Evolutionary conservation across 148 eudicot genomes (phyloP).

Genomic region (Camellia lanceoleosa): DNA sequence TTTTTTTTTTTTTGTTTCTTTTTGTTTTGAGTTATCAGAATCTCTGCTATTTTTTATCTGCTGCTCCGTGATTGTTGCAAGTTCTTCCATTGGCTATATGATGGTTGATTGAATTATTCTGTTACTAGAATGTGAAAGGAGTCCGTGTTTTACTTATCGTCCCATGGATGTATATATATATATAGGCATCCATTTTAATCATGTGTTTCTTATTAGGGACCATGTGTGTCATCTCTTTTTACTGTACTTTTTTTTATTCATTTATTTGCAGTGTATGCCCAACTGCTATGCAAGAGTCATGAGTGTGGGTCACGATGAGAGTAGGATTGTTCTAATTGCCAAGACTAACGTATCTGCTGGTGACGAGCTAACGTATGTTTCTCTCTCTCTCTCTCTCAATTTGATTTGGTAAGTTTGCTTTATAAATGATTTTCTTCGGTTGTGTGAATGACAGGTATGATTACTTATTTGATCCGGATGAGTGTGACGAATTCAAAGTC

Average conservation of each 20-base stretch:
- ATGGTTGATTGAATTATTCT: no score
- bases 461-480: constrained; percentile 96
- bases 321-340: constrained; percentile 80
- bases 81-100: no score
- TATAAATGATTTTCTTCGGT: neutral
- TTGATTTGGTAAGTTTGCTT: neutral
- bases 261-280: constrained; percentile 57
- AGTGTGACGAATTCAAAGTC: constrained; percentile 85
- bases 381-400: constrained; percentile 8
- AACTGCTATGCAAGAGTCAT: constrained; percentile 82
- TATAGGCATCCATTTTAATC: neutral
- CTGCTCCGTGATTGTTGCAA: neutral
- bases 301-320: constrained; percentile 80
- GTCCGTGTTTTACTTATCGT: neutral
- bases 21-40: neutral
- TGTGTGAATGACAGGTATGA: constrained; percentile 63
- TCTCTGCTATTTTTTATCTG: neutral
- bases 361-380: constrained; percentile 65
- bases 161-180: no score
- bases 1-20: neutral
- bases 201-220: neutral
- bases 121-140: neutral
- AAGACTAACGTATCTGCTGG: constrained; percentile 61
- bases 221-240: neutral
- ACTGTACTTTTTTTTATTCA: neutral